Conservation (phyloP, 257 asterid species). For the Sherardia arvensis region DNA sequence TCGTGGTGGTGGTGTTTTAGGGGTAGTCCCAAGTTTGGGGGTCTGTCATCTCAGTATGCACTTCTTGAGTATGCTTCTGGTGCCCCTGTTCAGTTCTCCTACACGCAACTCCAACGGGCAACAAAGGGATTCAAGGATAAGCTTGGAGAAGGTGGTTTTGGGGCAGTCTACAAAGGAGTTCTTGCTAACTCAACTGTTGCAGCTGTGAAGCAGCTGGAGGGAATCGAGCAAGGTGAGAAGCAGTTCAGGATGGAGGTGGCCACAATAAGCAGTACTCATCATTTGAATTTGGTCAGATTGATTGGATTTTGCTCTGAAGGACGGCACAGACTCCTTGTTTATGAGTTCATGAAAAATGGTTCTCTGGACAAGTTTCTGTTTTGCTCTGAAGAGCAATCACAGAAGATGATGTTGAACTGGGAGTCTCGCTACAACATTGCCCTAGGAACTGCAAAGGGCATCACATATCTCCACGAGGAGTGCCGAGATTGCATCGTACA, state of each 20-base stretch:
- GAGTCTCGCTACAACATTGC: slow-evolving; percentile 58
- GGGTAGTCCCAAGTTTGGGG: slow-evolving; percentile 47
- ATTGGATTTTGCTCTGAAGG: slow-evolving; percentile 89
- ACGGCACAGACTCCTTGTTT: slow-evolving; percentile 56
- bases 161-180: slow-evolving; percentile 65
- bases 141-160: slow-evolving; percentile 91
- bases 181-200: slow-evolving; percentile 53
- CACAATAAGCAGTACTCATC: slow-evolving; percentile 84
- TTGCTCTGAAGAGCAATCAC: slow-evolving; percentile 34
- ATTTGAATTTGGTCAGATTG: slow-evolving; percentile 74
- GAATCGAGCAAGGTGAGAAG: slow-evolving; percentile 84
- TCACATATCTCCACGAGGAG: slow-evolving; percentile 83
- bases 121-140: slow-evolving; percentile 74
- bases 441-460: slow-evolving; percentile 72
- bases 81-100: slow-evolving; percentile 77
- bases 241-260: slow-evolving; percentile 89
- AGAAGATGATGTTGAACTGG: slow-evolving; percentile 66
- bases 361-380: slow-evolving; percentile 68
- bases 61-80: slow-evolving; percentile 93
- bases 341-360: slow-evolving; percentile 72
- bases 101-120: slow-evolving; percentile 58
- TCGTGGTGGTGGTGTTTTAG: slow-evolving; percentile 72
- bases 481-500: slow-evolving; percentile 89
- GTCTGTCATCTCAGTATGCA: slow-evolving; percentile 48
- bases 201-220: slow-evolving; percentile 74